Conservation (phyloP, 768 basidiomycete genomes). For the Boletus vinaceobasis region DNA sequence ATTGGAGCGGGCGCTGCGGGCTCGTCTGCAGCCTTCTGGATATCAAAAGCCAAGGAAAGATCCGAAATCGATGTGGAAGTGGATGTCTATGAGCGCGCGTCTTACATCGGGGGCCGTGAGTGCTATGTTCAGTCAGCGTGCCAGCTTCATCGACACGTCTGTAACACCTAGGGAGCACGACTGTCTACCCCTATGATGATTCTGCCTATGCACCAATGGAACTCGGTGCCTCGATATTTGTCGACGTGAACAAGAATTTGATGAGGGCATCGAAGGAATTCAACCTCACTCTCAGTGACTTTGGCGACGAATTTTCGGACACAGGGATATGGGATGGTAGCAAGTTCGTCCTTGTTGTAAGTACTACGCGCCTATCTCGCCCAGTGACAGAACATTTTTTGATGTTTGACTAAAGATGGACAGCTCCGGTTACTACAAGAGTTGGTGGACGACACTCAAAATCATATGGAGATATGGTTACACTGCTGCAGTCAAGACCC, state of each 20-base stretch:
- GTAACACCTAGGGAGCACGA: constrained; percentile 60
- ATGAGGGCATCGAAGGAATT: constrained; percentile 79
- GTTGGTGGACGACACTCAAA: constrained; percentile 73
- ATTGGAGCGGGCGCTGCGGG: constrained; percentile 91
- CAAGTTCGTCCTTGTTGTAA: constrained; percentile 61
- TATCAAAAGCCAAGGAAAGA: constrained; percentile 71
- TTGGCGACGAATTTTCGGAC: constrained; percentile 46
- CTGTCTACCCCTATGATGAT: constrained; percentile 69
- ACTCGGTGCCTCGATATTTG: constrained; percentile 87
- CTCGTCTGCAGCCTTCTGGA: constrained; percentile 80
- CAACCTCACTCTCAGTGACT: constrained; percentile 53
- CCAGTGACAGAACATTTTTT: not conserved
- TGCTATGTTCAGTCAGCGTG: constrained; percentile 19
- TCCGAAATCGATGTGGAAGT: constrained; percentile 68
- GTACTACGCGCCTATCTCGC: constrained; percentile 18
- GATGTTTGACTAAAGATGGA: constrained; percentile 35
- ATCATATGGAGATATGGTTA: constrained; percentile 77
- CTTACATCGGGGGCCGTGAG: constrained; percentile 84
- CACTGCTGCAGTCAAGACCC: constrained; percentile 52
- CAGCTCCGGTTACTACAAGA: constrained; percentile 33
- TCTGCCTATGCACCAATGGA: constrained; percentile 62
- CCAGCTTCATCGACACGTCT: constrained; percentile 1
- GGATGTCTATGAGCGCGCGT: constrained; percentile 77
- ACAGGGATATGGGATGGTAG: constrained; percentile 85
- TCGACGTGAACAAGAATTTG: constrained; percentile 67